A percentile compares a stretch with the other conserved stretches of the same genome.
phyloP scores from a whole-genome alignment of 2,329 filamentous ascomycete genomes.

The Trichoderma endophyticum region DNA sequence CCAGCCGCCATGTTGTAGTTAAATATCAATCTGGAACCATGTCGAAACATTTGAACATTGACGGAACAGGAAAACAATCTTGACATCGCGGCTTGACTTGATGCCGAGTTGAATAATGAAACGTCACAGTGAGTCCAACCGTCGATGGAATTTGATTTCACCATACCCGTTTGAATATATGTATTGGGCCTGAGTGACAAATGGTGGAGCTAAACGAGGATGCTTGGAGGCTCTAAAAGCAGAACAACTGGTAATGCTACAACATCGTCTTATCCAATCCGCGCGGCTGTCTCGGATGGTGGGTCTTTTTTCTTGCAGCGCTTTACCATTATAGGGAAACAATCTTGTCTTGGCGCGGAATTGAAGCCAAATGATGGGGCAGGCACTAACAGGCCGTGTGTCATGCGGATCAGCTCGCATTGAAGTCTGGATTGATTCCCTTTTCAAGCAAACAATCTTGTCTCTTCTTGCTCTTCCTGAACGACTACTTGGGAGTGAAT shows the following conservation, averaged over 20 bases:
- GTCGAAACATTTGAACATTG: background rate
- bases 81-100: background rate
- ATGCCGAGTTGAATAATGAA: background rate
- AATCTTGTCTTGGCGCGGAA: background rate
- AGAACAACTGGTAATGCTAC: background rate
- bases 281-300: background rate
- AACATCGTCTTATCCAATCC: background rate
- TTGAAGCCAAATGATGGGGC: background rate
- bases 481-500: background rate
- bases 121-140: background rate
- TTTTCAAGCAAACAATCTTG: background rate
- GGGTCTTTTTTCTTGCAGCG: background rate
- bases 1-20: background rate
- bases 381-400: background rate
- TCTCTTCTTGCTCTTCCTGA: background rate
- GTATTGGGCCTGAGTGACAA: background rate
- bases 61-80: background rate
- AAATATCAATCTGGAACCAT: background rate
- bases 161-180: no score
- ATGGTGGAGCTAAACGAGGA: background rate
- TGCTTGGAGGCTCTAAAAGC: background rate
- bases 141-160: background rate
- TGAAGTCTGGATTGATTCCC: background rate
- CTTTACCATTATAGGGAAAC: background rate
- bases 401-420: background rate